A percentile compares a stretch with the other conserved stretches of the same genome.
These are phyloP conservation scores for Verruconis gallopava DNA, from an alignment of 2,329 filamentous ascomycete genomes.

Conservation along the genomic window DNA sequence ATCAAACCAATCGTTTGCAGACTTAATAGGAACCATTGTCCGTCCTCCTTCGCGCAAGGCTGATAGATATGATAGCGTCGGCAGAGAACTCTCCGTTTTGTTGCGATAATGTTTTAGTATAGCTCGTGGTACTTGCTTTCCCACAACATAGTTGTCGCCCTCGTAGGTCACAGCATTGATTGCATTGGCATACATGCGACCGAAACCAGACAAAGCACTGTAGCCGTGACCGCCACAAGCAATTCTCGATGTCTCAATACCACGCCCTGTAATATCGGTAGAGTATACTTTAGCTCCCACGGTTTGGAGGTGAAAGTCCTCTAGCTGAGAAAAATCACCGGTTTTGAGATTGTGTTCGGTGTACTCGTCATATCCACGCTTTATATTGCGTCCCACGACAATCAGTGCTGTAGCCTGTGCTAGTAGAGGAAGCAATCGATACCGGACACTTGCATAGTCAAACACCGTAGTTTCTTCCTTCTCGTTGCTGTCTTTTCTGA, in stretches of 20 bases:
- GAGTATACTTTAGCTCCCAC: constrained; percentile 41
- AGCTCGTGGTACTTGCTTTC: constrained; percentile 25
- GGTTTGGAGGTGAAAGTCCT: constrained; percentile 40
- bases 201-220: constrained; percentile 21
- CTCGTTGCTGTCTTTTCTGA: constrained; percentile 31
- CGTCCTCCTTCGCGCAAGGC: background rate
- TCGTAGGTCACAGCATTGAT: constrained; percentile 22
- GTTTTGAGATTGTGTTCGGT: constrained; percentile 31
- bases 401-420: constrained; percentile 39
- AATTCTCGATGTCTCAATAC: constrained; percentile 31
- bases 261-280: constrained; percentile 39
- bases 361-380: constrained; percentile 32
- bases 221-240: constrained; percentile 28
- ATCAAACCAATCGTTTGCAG: constrained; percentile 11
- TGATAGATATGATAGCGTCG: background rate
- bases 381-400: constrained; percentile 36
- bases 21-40: background rate
- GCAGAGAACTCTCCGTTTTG: background rate
- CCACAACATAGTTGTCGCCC: constrained; percentile 31
- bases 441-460: constrained; percentile 42
- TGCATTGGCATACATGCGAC: constrained; percentile 18
- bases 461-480: constrained; percentile 34
- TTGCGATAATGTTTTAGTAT: constrained; percentile 17
- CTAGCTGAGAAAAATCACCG: constrained; percentile 35
- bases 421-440: constrained; percentile 39